Evolutionary conservation across 305 asterid species (phyloP).

Genomic region (Fraxinus nigra): DNA sequence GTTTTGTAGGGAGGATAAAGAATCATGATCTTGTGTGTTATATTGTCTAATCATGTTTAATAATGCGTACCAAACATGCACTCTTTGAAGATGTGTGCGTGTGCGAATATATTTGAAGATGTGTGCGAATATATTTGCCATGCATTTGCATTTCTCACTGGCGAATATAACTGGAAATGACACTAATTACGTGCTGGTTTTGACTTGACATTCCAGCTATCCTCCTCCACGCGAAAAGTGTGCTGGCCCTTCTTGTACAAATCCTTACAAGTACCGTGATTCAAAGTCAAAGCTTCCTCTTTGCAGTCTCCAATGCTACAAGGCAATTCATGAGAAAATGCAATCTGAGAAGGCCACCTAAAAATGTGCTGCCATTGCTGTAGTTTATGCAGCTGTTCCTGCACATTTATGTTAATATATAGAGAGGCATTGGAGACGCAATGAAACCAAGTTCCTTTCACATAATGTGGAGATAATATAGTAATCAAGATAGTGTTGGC

Average conservation of each 20-base stretch:
- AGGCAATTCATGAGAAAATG: slow-evolving; percentile 59
- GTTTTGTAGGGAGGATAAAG: neutral
- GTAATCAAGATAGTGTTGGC: neutral
- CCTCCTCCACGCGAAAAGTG: slow-evolving; percentile 92
- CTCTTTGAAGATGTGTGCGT: neutral
- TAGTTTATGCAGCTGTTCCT: slow-evolving; percentile 17
- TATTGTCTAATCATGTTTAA: neutral
- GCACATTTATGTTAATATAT: neutral
- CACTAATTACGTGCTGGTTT: neutral
- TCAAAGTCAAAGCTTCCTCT: slow-evolving; percentile 91
- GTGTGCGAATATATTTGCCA: neutral
- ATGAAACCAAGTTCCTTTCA: neutral
- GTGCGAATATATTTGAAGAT: neutral
- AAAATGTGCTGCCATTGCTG: slow-evolving; percentile 7
- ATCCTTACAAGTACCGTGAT: slow-evolving; percentile 87
- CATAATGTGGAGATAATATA: neutral
- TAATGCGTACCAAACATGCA: neutral
- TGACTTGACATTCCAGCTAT: slow-evolving; percentile 53
- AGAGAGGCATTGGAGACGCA: neutral
- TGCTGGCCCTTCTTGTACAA: slow-evolving; percentile 78
- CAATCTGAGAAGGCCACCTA: slow-evolving; percentile 44
- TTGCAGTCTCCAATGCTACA: slow-evolving; percentile 92
- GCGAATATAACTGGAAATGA: neutral
- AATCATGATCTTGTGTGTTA: neutral
- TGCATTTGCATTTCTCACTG: neutral